phyloP scores from a whole-genome alignment of 768 basidiomycete species.

The Suillus decipiens region DNA sequence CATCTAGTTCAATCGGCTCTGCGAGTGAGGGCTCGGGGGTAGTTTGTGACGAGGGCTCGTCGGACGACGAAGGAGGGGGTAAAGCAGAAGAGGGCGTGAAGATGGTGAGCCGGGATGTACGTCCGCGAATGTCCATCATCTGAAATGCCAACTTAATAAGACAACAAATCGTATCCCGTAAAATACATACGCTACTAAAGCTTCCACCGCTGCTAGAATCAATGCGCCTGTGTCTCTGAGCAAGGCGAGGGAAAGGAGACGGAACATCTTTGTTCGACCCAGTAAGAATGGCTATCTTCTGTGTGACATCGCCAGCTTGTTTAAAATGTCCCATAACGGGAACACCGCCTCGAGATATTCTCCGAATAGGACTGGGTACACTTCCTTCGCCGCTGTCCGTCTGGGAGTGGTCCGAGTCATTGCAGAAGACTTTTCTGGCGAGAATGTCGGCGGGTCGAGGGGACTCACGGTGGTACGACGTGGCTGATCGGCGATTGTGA shows the following conservation, averaged over 20 bases:
- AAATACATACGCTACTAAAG: constrained; percentile 37
- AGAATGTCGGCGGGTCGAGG: constrained; percentile 72
- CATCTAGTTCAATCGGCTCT: constrained; percentile 62
- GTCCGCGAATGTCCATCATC: constrained; percentile 34
- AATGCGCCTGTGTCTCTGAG: constrained; percentile 26
- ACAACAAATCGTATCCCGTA: constrained; percentile 14
- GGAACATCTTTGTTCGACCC: constrained; percentile 33
- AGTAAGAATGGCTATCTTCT: constrained; percentile 29
- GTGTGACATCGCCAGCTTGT: constrained; percentile 16
- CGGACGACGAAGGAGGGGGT: constrained; percentile 37
- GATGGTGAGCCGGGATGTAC: constrained; percentile 36
- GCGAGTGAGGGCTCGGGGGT: constrained; percentile 42
- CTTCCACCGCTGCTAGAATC: constrained; percentile 33
- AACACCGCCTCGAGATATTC: constrained; percentile 18
- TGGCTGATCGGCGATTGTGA: constrained; percentile 32
- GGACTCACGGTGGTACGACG: constrained; percentile 36
- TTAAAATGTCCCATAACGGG: constrained; percentile 44
- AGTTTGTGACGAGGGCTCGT: constrained; percentile 35
- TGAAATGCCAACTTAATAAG: constrained; percentile 15
- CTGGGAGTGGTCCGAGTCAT: constrained; percentile 42
- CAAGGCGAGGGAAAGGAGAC: constrained; percentile 32
- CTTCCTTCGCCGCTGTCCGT: constrained; percentile 37
- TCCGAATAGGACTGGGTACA: constrained; percentile 24
- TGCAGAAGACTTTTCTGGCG: constrained; percentile 59
- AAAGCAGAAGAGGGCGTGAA: constrained; percentile 30